These are phyloP conservation scores for Fusarium devonianum DNA, from an alignment of 2,329 filamentous ascomycete species.

Conservation along the genomic window DNA sequence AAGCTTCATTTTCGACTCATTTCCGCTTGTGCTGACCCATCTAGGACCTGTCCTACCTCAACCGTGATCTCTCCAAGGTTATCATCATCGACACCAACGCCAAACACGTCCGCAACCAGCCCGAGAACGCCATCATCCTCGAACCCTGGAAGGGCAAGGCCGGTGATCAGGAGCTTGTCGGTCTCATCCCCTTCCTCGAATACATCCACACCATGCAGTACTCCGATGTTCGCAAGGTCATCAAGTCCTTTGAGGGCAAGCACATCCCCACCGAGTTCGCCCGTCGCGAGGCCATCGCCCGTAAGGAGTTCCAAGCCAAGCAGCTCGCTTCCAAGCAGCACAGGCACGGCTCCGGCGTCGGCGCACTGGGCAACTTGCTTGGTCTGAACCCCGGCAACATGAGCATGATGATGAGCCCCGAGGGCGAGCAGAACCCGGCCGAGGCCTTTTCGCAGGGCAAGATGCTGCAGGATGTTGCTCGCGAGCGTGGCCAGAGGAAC, in stretches of 20 bases:
- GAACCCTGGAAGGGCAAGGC: slow-evolving; percentile 88
- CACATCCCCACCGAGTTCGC: slow-evolving; percentile 92
- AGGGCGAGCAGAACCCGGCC: slow-evolving; percentile 73
- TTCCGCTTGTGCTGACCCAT: slow-evolving; percentile 22
- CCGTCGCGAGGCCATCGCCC: slow-evolving; percentile 82
- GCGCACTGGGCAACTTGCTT: slow-evolving; percentile 73
- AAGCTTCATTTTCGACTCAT: slow-evolving; percentile 37
- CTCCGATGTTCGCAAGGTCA: slow-evolving; percentile 81
- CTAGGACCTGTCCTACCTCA: slow-evolving; percentile 95
- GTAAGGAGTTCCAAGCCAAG: slow-evolving; percentile 84
- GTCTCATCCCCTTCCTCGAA: slow-evolving; percentile 94
- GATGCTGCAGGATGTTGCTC: slow-evolving; percentile 94
- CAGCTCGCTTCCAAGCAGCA: slow-evolving; percentile 70
- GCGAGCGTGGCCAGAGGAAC: slow-evolving; percentile 88
- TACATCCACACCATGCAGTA: slow-evolving; percentile 95
- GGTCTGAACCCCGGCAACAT: slow-evolving; percentile 77
- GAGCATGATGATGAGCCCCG: slow-evolving; percentile 65
- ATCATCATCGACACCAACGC: slow-evolving; percentile 91
- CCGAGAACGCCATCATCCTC: slow-evolving; percentile 94
- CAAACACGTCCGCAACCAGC: slow-evolving; percentile 83
- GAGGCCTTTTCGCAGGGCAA: slow-evolving; percentile 91
- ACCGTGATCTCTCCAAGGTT: slow-evolving; percentile 93
- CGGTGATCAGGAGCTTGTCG: slow-evolving; percentile 85
- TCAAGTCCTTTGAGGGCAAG: slow-evolving; percentile 88
- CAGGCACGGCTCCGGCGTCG: slow-evolving; percentile 64